Base-by-base conservation (phyloP, 2,329 filamentous ascomycete genomes). In the Fusarium udum region DNA sequence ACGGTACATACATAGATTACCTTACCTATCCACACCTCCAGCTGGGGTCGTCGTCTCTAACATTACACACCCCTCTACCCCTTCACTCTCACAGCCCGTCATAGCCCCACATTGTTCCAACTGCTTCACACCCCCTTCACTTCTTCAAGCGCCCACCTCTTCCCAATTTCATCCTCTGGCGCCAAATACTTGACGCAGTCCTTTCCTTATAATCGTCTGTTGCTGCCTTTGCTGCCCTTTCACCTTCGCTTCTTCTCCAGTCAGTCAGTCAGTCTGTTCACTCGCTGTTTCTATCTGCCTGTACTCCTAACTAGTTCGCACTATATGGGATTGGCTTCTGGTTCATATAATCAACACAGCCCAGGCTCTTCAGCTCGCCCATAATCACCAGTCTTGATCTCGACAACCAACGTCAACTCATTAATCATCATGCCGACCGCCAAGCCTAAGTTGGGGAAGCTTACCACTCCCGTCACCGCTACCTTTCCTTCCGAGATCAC, bases 391-490 rank as follows among this genome's bases (percentile, higher is more conserved):
- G 65, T 58, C 57, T 43, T 62, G 45, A 66, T 52, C 48, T 61
- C 52, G 52, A 67, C 60, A 60, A 53, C 24, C 53, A 57, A 57
- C 68, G 42, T 53, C 61, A 63, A 63, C 39, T 61, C 62, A 61
- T 61, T 65, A 58, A 55, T 60, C 83, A 86, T 53, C 76, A 89
- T 89, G 86, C 83, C 88, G 80, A 77, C 84, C 64, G 79, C 79
- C 78, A 89, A 88, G 80, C 89, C 89, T 77, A 91, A 87, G 87
- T 85, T 90, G 79, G 83, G 87, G 76, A 87, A 89, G 83, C 86
- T 92, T 81, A 85, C 87, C 76, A 92, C 90, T 75, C 89, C 90
- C 57, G 83, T 89, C 81, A 89, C 89, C 71, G 87, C 88, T 72
- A 90, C 87, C 59, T 92, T 92, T 78, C 89, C 88, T 36, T 92